phyloP scores from a whole-genome alignment of 208 protist genomes.

The Lotmaria passim region DNA sequence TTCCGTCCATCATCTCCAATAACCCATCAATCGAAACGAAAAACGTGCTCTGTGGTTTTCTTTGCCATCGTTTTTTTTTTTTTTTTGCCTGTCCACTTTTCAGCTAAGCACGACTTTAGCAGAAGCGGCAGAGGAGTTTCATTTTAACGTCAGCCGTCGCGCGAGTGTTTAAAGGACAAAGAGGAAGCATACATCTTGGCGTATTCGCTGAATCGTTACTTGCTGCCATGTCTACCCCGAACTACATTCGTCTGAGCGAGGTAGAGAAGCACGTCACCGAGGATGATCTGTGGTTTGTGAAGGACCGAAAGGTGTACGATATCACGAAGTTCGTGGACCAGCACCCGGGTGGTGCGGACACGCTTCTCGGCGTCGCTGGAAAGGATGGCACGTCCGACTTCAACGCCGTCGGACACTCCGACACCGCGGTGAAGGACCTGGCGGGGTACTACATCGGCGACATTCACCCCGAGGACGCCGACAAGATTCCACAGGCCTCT shows the following conservation, averaged over 20 bases:
- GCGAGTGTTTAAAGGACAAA: not conserved
- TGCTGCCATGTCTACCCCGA: conserved; percentile 14
- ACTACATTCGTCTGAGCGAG: conserved; percentile 64
- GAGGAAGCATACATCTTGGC: conserved; percentile 6
- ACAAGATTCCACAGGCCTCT: conserved; percentile 35
- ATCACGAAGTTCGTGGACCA: conserved; percentile 85
- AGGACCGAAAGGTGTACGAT: conserved; percentile 88
- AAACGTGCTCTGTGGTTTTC: not conserved
- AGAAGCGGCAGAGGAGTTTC: not conserved
- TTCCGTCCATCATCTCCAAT: conserved; percentile 26
- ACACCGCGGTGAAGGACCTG: conserved; percentile 65
- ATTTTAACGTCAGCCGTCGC: not conserved
- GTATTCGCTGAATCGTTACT: not conserved
- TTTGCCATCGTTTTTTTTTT: not conserved
- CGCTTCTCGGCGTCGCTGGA: conserved; percentile 80
- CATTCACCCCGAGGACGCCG: conserved; percentile 62
- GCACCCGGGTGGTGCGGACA: conserved; percentile 91
- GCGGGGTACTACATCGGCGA: conserved; percentile 83
- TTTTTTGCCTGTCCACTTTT: not conserved
- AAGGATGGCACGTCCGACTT: conserved; percentile 89
- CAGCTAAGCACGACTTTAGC: conserved; percentile 12
- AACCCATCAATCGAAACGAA: not conserved
- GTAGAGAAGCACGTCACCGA: conserved; percentile 69
- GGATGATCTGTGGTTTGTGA: conserved; percentile 83
- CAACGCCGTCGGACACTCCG: conserved; percentile 79